These are phyloP conservation scores for Pezicula neosporulosa DNA, from an alignment of 2,329 filamentous ascomycete species.

Conservation along the genomic window DNA sequence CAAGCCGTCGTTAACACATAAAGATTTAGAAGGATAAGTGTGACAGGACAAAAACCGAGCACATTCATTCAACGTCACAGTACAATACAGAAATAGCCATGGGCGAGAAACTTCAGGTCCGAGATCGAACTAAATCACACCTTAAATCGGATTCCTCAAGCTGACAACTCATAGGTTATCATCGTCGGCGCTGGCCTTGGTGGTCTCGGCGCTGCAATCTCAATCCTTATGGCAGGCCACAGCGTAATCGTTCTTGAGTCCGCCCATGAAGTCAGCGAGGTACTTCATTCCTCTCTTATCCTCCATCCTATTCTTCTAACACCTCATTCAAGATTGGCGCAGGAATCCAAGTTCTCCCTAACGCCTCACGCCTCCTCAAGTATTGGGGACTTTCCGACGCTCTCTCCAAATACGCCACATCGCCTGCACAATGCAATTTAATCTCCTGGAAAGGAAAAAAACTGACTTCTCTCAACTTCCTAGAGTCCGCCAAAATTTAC, in stretches of 20 bases:
- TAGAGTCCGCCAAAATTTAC: background rate
- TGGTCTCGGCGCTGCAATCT: constrained; percentile 26
- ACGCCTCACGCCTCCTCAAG: constrained; percentile 5
- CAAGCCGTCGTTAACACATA: too few relatives aligned
- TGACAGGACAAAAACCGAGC: too few relatives aligned
- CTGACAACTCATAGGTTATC: constrained; percentile 9
- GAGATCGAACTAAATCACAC: too few relatives aligned
- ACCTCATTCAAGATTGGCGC: constrained; percentile 27
- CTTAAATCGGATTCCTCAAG: too few relatives aligned
- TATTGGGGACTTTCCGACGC: background rate
- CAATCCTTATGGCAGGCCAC: constrained; percentile 24
- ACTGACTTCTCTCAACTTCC: constrained; percentile 8
- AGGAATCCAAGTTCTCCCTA: constrained; percentile 9
- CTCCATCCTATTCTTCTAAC: too few relatives aligned
- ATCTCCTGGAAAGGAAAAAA: constrained; percentile 29
- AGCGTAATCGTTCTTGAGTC: constrained; percentile 23
- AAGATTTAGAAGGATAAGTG: too few relatives aligned
- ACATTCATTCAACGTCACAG: too few relatives aligned
- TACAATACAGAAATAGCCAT: too few relatives aligned
- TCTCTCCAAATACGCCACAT: background rate
- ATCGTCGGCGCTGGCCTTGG: constrained; percentile 30
- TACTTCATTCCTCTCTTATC: too few relatives aligned
- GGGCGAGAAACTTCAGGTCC: too few relatives aligned
- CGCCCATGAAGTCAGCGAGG: constrained; percentile 29
- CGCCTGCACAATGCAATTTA: constrained; percentile 48